Conservation (phyloP, 345 rosid genomes). For the Rhodamnia rubescens region DNA sequence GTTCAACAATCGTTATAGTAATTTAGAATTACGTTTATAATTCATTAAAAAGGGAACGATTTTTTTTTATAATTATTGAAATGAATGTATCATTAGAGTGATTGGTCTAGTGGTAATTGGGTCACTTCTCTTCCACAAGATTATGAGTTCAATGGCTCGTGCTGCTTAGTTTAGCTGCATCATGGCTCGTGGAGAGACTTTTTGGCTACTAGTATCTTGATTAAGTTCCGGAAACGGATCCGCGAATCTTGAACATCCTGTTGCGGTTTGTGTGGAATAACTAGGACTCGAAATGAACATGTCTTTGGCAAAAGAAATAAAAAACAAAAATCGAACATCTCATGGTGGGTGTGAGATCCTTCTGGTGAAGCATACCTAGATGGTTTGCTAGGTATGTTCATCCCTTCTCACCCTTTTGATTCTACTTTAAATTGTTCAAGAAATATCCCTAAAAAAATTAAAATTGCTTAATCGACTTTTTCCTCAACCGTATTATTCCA, state of each 20-base stretch:
- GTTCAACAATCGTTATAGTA: neutral
- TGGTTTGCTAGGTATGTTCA: too few species aligned
- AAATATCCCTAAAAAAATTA: too few species aligned
- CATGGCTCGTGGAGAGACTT: neutral
- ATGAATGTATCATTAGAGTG: neutral
- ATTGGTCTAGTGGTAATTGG: fast-evolving
- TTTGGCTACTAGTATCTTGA: too few species aligned
- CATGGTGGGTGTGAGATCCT: too few species aligned
- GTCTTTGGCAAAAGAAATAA: too few species aligned
- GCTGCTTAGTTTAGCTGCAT: fast-evolving
- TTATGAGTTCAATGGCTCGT: neutral
- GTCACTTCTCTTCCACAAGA: neutral
- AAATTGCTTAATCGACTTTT: too few species aligned
- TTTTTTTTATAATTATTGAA: neutral
- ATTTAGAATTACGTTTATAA: neutral
- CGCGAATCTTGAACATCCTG: neutral
- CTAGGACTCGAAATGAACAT: neutral
- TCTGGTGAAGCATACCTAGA: too few species aligned
- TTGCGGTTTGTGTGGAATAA: neutral
- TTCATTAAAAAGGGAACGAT: neutral
- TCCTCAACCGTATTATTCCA: too few species aligned
- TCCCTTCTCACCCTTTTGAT: too few species aligned
- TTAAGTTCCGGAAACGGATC: fast-evolving
- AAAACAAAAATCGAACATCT: too few species aligned
- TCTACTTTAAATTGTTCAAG: too few species aligned